A percentile compares a stretch with the other conserved stretches of the same genome.
phyloP scores from a whole-genome alignment of 2,329 filamentous ascomycete species.

The Phyllosticta ampelicida region DNA sequence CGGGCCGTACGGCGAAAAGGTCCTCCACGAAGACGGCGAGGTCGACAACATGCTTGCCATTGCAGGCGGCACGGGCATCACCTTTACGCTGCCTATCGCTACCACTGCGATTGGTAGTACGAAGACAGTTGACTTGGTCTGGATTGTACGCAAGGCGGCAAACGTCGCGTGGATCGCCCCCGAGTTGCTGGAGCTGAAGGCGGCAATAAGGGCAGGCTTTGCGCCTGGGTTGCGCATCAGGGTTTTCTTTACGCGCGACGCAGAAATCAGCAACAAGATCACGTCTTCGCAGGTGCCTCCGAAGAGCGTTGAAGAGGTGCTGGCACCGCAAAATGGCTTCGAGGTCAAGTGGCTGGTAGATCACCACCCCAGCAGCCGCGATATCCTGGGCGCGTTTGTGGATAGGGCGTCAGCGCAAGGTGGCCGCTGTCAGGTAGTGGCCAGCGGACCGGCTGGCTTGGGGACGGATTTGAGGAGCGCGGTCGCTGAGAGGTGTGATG shows the following conservation, averaged over 20 bases:
- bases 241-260: conserved; percentile 6
- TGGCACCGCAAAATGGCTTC: conserved; percentile 11
- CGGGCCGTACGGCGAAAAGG: conserved; percentile 25
- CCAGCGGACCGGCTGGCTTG: conserved; percentile 22
- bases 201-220: conserved; percentile 9
- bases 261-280: not conserved
- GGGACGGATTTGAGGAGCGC: conserved; percentile 24
- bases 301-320: not conserved
- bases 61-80: conserved; percentile 28
- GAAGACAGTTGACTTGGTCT: conserved; percentile 22
- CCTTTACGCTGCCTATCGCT: conserved; percentile 27
- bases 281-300: not conserved
- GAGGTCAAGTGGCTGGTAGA: conserved; percentile 17
- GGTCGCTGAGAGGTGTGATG: conserved; percentile 21
- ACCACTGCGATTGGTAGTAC: conserved; percentile 19
- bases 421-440: conserved; percentile 20
- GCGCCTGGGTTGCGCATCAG: conserved; percentile 3
- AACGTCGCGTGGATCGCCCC: conserved; percentile 27
- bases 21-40: conserved; percentile 14
- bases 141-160: conserved; percentile 23
- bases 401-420: conserved; percentile 16
- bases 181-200: conserved; percentile 20
- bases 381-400: conserved; percentile 19
- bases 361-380: conserved; percentile 15
- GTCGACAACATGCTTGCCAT: conserved; percentile 24